Conservation (phyloP, 768 basidiomycete genomes). For the Russula ochroleuca region DNA sequence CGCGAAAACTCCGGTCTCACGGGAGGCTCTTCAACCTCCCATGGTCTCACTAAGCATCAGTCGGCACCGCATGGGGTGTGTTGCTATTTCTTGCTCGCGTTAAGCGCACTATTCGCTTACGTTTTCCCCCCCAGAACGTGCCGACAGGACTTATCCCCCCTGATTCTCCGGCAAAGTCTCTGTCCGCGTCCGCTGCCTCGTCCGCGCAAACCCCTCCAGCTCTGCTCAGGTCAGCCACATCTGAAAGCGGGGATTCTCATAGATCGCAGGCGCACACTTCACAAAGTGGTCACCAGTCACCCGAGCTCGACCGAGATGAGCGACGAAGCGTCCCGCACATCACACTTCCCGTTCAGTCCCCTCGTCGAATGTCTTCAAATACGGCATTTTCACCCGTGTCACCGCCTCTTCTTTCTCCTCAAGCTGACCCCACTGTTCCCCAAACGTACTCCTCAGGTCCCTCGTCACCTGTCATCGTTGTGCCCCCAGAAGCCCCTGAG, state of each 20-base stretch:
- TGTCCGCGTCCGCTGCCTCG: not conserved
- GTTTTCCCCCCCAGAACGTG: not conserved
- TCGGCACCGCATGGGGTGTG: conserved; percentile 38
- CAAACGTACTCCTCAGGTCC: not conserved
- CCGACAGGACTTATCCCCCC: not conserved
- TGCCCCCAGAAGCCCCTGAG: conserved; percentile 11
- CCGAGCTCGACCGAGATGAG: conserved; percentile 9
- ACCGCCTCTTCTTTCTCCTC: conserved; percentile 2
- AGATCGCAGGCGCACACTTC: not conserved
- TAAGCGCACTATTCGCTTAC: not conserved
- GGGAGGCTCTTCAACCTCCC: conserved; percentile 37
- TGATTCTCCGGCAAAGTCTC: not conserved
- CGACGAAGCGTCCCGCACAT: not conserved
- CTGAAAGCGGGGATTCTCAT: not conserved
- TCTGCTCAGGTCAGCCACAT: not conserved
- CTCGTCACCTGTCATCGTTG: conserved; percentile 14
- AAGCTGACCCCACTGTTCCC: not conserved
- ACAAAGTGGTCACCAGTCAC: conserved; percentile 1
- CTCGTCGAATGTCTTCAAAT: not conserved
- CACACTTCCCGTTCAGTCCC: not conserved
- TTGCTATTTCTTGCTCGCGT: not conserved
- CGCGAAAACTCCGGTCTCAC: conserved; percentile 42
- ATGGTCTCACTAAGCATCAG: conserved; percentile 30
- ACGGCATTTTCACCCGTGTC: conserved; percentile 6
- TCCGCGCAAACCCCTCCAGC: not conserved